These are phyloP conservation scores for Malus fusca DNA, from an alignment of 306 rosid genomes.

Conservation along the genomic window DNA sequence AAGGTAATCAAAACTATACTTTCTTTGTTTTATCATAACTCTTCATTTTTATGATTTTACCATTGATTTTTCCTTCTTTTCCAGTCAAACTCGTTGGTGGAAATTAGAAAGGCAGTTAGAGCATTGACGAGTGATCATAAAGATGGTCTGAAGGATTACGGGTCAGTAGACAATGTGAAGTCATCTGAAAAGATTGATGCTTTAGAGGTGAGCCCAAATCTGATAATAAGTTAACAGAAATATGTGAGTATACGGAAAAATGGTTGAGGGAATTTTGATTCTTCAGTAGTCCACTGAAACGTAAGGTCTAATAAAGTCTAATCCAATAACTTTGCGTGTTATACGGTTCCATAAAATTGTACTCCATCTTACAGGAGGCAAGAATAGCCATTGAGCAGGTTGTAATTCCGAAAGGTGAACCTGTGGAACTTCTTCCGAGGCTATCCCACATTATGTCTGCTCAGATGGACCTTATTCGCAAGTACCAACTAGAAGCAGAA, in stretches of 20 bases:
- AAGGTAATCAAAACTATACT: constrained; percentile 45
- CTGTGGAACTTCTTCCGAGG: constrained; percentile 76
- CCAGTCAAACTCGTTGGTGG: constrained; percentile 74
- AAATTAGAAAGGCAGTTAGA: constrained; percentile 64
- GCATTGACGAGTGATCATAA: constrained; percentile 61
- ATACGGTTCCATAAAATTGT: neutral
- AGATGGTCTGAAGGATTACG: constrained; percentile 57
- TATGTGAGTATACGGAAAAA: neutral
- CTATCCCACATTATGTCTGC: constrained; percentile 45
- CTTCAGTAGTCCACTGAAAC: neutral
- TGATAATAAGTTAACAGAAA: neutral
- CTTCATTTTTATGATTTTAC: constrained; percentile 12
- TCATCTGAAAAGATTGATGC: constrained; percentile 74
- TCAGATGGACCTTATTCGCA: constrained; percentile 63
- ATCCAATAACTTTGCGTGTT: neutral
- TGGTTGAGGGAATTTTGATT: neutral
- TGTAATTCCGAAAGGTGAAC: constrained; percentile 73
- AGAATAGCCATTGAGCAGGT: constrained; percentile 77
- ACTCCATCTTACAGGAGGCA: constrained; percentile 60
- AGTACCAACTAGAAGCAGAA: constrained; percentile 56
- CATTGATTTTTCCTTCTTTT: constrained; percentile 6
- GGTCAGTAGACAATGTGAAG: constrained; percentile 37
- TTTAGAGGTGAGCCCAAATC: constrained; percentile 51
- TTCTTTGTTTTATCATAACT: neutral
- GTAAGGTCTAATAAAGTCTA: neutral